Conservation (phyloP, 192 early-diverging fungal genomes). For the Physocladia obscura region DNA sequence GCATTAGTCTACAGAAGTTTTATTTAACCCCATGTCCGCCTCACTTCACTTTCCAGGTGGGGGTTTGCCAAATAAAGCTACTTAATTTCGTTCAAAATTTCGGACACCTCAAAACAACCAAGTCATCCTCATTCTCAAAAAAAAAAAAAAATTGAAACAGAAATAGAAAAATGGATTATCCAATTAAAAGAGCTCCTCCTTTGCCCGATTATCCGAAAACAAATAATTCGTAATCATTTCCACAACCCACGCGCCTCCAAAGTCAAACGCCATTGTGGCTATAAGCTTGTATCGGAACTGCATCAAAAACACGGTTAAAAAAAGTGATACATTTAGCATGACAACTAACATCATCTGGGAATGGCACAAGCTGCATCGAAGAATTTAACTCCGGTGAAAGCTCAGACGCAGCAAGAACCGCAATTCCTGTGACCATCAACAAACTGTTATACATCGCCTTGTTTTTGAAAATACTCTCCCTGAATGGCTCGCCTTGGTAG, state of each 20-base stretch:
- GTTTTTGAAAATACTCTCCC: slow-evolving; percentile 91
- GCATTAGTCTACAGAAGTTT: too few species aligned
- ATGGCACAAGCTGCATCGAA: slow-evolving; percentile 86
- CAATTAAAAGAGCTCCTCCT: slow-evolving; percentile 31
- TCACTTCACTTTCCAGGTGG: too few species aligned
- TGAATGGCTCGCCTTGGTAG: slow-evolving; percentile 94
- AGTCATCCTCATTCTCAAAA: too few species aligned
- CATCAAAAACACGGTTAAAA: too few species aligned
- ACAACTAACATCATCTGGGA: slow-evolving; percentile 72
- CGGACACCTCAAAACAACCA: too few species aligned
- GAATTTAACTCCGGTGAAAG: slow-evolving; percentile 84
- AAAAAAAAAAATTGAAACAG: too few species aligned
- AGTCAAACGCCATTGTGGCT: slow-evolving; percentile 85
- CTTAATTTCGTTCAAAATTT: too few species aligned
- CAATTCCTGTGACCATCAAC: slow-evolving; percentile 79
- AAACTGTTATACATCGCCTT: slow-evolving; percentile 89
- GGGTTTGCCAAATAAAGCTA: too few species aligned
- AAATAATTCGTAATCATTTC: slow-evolving; percentile 74
- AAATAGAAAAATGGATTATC: too few species aligned
- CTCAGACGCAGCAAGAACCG: slow-evolving; percentile 86
- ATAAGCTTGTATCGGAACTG: slow-evolving; percentile 83
- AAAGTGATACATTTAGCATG: too few species aligned
- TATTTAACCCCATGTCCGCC: too few species aligned
- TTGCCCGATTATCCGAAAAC: slow-evolving; percentile 88
- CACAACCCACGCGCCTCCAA: slow-evolving; percentile 74